Evolutionary conservation across 495 filamentous ascomycete genomes (phyloP).

Genomic region (Podospora appendiculata): DNA sequence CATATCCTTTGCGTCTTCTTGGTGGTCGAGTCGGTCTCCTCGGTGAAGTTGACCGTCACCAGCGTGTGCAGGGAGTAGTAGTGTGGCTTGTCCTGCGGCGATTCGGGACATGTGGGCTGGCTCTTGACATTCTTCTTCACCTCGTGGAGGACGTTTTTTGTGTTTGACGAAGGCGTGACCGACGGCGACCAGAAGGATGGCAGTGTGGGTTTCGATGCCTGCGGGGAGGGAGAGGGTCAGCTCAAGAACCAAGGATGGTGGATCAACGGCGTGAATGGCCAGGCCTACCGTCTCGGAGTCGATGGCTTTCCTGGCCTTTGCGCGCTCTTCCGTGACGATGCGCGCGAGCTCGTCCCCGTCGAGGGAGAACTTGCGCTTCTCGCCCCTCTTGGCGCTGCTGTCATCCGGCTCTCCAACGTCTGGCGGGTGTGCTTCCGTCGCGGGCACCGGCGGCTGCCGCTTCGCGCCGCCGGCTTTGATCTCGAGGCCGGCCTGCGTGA

Average conservation of each 20-base stretch:
- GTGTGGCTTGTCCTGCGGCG: constrained; percentile 61
- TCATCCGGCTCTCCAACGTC: constrained; percentile 18
- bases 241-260: not conserved
- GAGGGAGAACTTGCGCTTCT: constrained; percentile 75
- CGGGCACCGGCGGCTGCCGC: not conserved
- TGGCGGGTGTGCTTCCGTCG: not conserved
- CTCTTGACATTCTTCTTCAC: constrained; percentile 60
- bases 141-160: constrained; percentile 39
- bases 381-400: constrained; percentile 35
- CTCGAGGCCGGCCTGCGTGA: constrained; percentile 62
- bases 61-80: constrained; percentile 76
- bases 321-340: constrained; percentile 61
- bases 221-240: constrained; percentile 7
- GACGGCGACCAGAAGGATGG: constrained; percentile 95
- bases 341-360: constrained; percentile 72
- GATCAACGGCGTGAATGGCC: not conserved
- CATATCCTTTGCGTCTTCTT: constrained; percentile 55
- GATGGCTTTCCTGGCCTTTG: constrained; percentile 58
- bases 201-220: constrained; percentile 61
- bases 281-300: constrained; percentile 65
- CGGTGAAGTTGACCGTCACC: constrained; percentile 71
- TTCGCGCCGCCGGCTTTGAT: constrained; percentile 35
- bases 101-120: constrained; percentile 73
- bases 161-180: constrained; percentile 59
- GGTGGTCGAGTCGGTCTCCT: constrained; percentile 50